Evolutionary conservation across 192 early-diverging fungal genomes (phyloP), one percentile per base, ranked within the genome.

Genomic region (Radiomyces spectabilis): DNA sequence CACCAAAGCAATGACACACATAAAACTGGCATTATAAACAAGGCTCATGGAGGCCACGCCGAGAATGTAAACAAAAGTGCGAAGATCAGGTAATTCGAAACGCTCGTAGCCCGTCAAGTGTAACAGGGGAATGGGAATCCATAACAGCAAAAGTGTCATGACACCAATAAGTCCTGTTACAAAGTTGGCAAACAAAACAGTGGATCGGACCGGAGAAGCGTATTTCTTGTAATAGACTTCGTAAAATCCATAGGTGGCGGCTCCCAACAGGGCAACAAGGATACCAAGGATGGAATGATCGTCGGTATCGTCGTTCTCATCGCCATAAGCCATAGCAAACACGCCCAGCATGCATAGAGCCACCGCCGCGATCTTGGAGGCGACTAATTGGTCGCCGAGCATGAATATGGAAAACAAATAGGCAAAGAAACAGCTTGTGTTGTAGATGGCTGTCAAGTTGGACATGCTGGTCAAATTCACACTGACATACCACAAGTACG

Each of bases 201-300:
- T 80, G 24, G 73, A 58, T 10, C 63, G 56, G 13, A 63, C 63
- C 41, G 85, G 81, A 27, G 85, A 81, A 0, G 75, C 78, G 48
- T 82, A 85, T 63, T 85, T 85, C 51, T 89, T 92, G 77, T 90
- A 92, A 46, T 89, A 59, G 2, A 88, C 86, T 63, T 83, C 85
- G 53, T 88, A 88, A 51, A 86, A 82, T n/a, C 88, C 90, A 63
- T 85, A 86, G 7, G 77, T 45, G 3, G 72, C 74, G 2, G 88
- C 86, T 33, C 84, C 77, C 7, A 78, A 16, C 21, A 84, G 67
- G 15, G 88, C 77, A 7, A 93, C 41, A 4, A 77, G 33, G 55
- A 85, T 77, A 9, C 85, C 84, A 0, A 74, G 31, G 7, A 81
- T 50, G 48, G 74, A 68, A 9, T 40, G 26, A 9, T 45, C 27